Percentiles rank a stretch among this genome's conserved stretches.
These are phyloP conservation scores for Aspergillus cristatus DNA, from an alignment of 495 filamentous ascomycete species.

Conservation along the genomic window DNA sequence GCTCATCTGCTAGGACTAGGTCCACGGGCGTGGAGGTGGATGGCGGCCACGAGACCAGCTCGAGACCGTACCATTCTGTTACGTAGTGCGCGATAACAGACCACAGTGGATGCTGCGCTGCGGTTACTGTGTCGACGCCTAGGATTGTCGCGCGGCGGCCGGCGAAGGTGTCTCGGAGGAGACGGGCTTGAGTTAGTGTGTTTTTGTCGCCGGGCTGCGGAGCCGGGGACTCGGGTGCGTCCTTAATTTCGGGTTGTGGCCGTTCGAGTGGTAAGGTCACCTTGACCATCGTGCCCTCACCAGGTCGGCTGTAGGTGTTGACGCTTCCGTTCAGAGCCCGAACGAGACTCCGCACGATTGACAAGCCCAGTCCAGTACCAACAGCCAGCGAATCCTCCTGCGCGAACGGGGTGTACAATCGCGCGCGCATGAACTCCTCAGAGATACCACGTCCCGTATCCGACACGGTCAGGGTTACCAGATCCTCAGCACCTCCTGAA, in stretches of 20 bases:
- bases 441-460: slow-evolving; percentile 71
- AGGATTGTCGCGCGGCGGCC: slow-evolving; percentile 25
- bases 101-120: slow-evolving; percentile 12
- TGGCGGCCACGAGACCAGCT: slow-evolving; percentile 26
- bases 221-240: slow-evolving; percentile 14
- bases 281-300: slow-evolving; percentile 42
- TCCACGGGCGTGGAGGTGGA: slow-evolving; percentile 17
- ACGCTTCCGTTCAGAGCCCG: slow-evolving; percentile 45
- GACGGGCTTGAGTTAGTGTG: slow-evolving; percentile 12
- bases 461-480: slow-evolving; percentile 44
- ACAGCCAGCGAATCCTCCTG: slow-evolving; percentile 59
- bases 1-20: slow-evolving; percentile 35
- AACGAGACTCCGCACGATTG: slow-evolving; percentile 47
- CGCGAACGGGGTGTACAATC: slow-evolving; percentile 63
- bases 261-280: slow-evolving; percentile 37
- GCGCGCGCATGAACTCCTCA: slow-evolving; percentile 59
- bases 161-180: slow-evolving; percentile 18
- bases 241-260: slow-evolving; percentile 15
- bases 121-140: slow-evolving; percentile 16
- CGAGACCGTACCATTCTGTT: slow-evolving; percentile 39
- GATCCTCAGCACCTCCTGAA: slow-evolving; percentile 24
- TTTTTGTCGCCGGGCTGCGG: slow-evolving; percentile 16
- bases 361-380: slow-evolving; percentile 44
- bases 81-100: slow-evolving; percentile 18
- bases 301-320: slow-evolving; percentile 39